These are phyloP conservation scores for Aureobasidium namibiae DNA, from an alignment of 2,329 filamentous ascomycete species.

Conservation along the genomic window DNA sequence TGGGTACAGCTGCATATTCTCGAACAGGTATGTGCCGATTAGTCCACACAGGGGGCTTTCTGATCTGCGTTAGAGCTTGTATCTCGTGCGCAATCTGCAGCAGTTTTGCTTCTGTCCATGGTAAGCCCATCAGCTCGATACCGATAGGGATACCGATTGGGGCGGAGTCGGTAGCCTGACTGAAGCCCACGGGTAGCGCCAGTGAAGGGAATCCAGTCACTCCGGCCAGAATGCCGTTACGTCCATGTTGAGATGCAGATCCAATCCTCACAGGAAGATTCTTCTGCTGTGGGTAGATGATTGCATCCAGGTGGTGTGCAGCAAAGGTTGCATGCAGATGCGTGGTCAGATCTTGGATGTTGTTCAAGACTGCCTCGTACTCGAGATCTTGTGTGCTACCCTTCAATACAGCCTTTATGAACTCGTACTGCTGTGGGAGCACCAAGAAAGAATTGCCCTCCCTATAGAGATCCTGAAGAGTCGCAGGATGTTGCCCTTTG, in stretches of 20 bases:
- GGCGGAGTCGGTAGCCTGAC: slow-evolving; percentile 39
- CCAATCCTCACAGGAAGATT: slow-evolving; percentile 55
- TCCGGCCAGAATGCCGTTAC: slow-evolving; percentile 51
- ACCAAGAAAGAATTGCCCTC: slow-evolving; percentile 46
- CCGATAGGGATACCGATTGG: slow-evolving; percentile 54
- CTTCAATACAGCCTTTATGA: slow-evolving; percentile 42
- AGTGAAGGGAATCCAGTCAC: slow-evolving; percentile 47
- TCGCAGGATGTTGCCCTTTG: slow-evolving; percentile 35
- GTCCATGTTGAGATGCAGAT: slow-evolving; percentile 47
- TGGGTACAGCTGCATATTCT: slow-evolving; percentile 35
- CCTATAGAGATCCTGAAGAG: slow-evolving; percentile 43
- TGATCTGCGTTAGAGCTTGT: slow-evolving; percentile 38
- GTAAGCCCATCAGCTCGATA: slow-evolving; percentile 53
- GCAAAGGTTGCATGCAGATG: slow-evolving; percentile 45
- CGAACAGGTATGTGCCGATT: slow-evolving; percentile 30
- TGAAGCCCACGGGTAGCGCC: slow-evolving; percentile 48
- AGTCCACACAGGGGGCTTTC: slow-evolving; percentile 41
- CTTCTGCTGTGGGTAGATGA: slow-evolving; percentile 58
- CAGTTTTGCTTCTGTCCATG: slow-evolving; percentile 48
- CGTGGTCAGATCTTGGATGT: slow-evolving; percentile 46
- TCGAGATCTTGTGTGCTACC: slow-evolving; percentile 45
- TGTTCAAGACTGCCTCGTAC: slow-evolving; percentile 40
- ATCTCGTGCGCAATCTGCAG: slow-evolving; percentile 47
- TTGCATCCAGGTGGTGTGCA: slow-evolving; percentile 42
- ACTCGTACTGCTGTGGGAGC: slow-evolving; percentile 50